Conservation (phyloP, 306 rosid species). For the Medicago arabica region DNA sequence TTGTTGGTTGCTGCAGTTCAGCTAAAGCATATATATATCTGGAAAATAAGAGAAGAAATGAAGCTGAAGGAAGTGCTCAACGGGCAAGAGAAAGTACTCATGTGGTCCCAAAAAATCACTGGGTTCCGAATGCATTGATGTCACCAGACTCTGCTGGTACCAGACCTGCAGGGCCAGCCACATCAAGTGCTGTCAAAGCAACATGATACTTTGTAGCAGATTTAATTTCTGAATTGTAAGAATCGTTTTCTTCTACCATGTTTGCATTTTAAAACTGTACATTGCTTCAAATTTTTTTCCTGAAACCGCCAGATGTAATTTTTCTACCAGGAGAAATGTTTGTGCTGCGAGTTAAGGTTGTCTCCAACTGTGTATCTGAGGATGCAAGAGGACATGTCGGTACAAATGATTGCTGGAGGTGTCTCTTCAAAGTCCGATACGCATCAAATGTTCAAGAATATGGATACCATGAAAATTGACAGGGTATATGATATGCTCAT, state of each 20-base stretch:
- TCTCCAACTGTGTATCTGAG: too few species aligned
- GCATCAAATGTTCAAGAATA: too few species aligned
- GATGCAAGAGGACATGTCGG: too few species aligned
- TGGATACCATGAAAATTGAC: too few species aligned
- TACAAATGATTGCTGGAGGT: too few species aligned
- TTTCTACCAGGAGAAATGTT: constrained; percentile 35
- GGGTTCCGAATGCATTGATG: constrained; percentile 36
- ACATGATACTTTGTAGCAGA: constrained; percentile 59
- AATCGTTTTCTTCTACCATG: too few species aligned
- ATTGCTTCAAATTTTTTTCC: constrained; percentile 46
- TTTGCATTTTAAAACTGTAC: constrained; percentile 3
- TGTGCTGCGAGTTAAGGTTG: too few species aligned
- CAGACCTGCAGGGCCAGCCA: constrained; percentile 66
- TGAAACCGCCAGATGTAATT: too few species aligned
- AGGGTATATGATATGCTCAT: constrained; percentile 52
- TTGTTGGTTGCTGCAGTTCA: constrained; percentile 78
- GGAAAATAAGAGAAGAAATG: constrained; percentile 67
- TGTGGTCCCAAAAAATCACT: constrained; percentile 70
- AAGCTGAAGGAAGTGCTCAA: constrained; percentile 66
- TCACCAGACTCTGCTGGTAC: background rate
- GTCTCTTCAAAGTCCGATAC: too few species aligned
- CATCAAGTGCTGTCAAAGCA: constrained; percentile 58
- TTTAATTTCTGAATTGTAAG: too few species aligned
- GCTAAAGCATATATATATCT: constrained; percentile 76
- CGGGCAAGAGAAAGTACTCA: constrained; percentile 67